Conservation (phyloP, 1,284 basidiomycete species). For the Boletellus deceptivus region DNA sequence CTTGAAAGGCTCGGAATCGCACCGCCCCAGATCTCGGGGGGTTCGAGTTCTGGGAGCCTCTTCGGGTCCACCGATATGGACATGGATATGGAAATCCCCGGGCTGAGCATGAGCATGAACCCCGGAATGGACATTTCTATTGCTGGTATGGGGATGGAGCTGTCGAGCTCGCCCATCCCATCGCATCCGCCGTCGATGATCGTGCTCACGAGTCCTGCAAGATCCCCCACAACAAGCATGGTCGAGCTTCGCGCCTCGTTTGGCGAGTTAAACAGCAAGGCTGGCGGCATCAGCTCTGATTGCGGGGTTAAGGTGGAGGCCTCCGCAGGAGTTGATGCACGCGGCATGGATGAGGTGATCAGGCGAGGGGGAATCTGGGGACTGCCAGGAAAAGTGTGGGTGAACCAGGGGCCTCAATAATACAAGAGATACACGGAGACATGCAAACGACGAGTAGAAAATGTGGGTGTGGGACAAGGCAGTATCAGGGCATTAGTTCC, state of each 20-base stretch:
- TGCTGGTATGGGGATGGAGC: conserved; percentile 25
- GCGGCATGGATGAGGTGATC: conserved; percentile 32
- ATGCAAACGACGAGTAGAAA: not conserved
- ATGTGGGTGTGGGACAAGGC: not conserved
- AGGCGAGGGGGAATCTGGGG: conserved; percentile 35
- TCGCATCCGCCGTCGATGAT: conserved; percentile 29
- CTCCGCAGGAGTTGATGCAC: conserved; percentile 26
- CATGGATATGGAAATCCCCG: conserved; percentile 36
- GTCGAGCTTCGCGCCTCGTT: conserved; percentile 32
- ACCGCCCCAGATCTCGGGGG: conserved; percentile 24
- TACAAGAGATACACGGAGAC: conserved; percentile 10
- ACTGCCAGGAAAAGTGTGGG: conserved; percentile 33
- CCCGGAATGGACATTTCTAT: conserved; percentile 30
- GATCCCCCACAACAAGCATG: conserved; percentile 15
- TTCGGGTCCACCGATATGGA: conserved; percentile 36
- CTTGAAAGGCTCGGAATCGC: conserved; percentile 28
- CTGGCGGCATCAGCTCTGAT: conserved; percentile 17
- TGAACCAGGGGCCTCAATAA: conserved; percentile 17
- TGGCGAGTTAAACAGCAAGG: conserved; percentile 20
- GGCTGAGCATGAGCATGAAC: conserved; percentile 36
- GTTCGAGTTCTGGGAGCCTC: conserved; percentile 27
- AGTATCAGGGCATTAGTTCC: conserved; percentile 3
- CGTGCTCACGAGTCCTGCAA: conserved; percentile 26
- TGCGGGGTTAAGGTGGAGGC: conserved; percentile 30
- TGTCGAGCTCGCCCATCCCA: conserved; percentile 25